Conservation (phyloP, 2,329 filamentous ascomycete genomes). For the Chrysoporthe deuterocubensis region DNA sequence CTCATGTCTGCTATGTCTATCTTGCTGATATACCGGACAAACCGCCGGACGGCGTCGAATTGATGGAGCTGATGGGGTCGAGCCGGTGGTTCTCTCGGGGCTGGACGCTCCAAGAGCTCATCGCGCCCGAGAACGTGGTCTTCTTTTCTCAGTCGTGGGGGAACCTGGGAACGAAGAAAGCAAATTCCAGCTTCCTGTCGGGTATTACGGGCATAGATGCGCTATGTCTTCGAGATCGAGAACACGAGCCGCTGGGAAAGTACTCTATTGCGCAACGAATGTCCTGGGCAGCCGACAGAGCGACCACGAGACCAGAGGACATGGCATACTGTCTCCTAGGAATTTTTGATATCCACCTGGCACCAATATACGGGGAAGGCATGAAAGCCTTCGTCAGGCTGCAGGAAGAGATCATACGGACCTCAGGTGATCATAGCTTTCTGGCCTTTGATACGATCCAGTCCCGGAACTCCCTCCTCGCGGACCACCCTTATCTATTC, state of each 20-base stretch:
- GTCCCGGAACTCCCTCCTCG: conserved; percentile 30
- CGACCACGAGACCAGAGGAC: conserved; percentile 34
- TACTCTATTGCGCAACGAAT: conserved; percentile 32
- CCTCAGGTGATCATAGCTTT: conserved; percentile 23
- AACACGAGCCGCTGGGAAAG: conserved; percentile 8
- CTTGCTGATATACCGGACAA: conserved; percentile 36
- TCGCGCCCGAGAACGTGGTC: conserved; percentile 26
- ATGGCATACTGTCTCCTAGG: conserved; percentile 37
- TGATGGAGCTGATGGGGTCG: conserved; percentile 6
- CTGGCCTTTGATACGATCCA: conserved; percentile 28
- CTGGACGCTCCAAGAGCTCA: conserved; percentile 28
- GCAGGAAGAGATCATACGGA: conserved; percentile 34
- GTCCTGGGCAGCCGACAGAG: conserved; percentile 34
- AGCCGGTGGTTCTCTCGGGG: conserved; percentile 22
- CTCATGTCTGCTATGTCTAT: conserved; percentile 40
- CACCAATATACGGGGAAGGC: conserved; percentile 39
- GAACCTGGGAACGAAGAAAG: conserved; percentile 12
- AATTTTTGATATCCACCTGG: conserved; percentile 35
- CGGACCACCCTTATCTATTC: conserved; percentile 31
- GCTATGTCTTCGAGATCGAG: conserved; percentile 9
- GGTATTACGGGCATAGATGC: conserved; percentile 8
- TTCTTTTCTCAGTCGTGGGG: conserved; percentile 30
- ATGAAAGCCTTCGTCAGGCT: conserved; percentile 33
- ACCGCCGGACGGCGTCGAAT: background rate
- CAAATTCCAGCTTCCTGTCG: conserved; percentile 9